Percentiles rank a stretch among this genome's conserved stretches.
Conservation (phyloP, 176 grass and related monocot species). For the Melocanna baccifera region DNA sequence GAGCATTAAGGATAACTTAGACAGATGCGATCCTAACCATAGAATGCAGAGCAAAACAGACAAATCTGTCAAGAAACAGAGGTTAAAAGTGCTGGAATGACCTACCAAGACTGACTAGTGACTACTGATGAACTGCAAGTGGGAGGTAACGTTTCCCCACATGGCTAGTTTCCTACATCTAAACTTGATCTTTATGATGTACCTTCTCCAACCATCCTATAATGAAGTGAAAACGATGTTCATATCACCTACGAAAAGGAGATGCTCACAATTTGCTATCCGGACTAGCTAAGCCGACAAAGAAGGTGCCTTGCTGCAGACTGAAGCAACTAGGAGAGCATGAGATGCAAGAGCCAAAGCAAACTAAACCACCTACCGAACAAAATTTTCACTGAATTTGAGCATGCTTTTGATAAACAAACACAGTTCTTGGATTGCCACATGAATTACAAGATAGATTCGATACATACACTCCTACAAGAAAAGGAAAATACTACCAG, state of each 20-base stretch:
- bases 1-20: not conserved
- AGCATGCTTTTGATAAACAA: not conserved
- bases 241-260: not conserved
- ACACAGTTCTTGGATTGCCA: not conserved
- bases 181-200: not conserved
- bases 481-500: not conserved
- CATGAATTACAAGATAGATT: not conserved
- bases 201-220: not conserved
- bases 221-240: not conserved
- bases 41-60: not conserved
- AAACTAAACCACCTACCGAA: not conserved
- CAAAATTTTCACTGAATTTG: not conserved
- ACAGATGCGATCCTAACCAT: not conserved
- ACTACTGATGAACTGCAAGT: not conserved
- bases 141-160: not conserved
- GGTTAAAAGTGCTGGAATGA: not conserved
- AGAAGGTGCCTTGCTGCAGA: conserved; percentile 4
- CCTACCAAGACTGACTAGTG: not conserved
- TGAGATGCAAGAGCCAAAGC: not conserved
- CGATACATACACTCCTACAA: not conserved
- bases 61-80: not conserved
- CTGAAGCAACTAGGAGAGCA: not conserved
- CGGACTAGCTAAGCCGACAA: not conserved
- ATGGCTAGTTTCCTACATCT: not conserved
- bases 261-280: not conserved